Percentiles rank a stretch among this genome's conserved stretches.
Conservation (phyloP, 2,329 filamentous ascomycete species). For the Penicillium occitanis region DNA sequence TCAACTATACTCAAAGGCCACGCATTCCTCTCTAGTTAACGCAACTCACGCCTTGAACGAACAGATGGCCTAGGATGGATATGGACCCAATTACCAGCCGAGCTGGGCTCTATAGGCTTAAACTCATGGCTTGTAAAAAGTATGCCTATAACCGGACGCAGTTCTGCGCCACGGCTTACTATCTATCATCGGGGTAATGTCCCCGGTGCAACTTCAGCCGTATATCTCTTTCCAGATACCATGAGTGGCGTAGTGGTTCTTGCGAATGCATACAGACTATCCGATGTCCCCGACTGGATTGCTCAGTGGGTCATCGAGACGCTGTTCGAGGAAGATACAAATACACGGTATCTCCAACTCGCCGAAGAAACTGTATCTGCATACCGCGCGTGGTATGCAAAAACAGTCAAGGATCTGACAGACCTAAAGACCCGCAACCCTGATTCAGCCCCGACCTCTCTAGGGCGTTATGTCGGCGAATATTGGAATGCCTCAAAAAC, state of each 20-base stretch:
- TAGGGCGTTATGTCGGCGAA: neutral
- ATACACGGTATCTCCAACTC: neutral
- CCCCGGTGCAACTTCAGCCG: neutral
- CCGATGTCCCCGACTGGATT: neutral
- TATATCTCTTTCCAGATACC: slow-evolving; percentile 7
- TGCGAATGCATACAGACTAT: neutral
- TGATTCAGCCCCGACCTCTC: neutral
- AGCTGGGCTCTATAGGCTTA: neutral
- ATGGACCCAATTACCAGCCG: neutral
- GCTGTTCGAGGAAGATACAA: neutral
- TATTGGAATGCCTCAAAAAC: neutral
- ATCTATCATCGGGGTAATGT: slow-evolving; percentile 8
- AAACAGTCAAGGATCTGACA: neutral
- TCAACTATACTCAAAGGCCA: neutral
- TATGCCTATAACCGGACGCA: neutral
- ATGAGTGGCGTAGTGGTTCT: neutral
- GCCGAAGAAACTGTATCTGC: slow-evolving; percentile 1
- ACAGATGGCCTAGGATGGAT: neutral
- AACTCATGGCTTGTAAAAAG: neutral
- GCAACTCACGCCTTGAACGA: neutral
- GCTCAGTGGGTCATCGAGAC: neutral
- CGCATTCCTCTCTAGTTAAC: neutral
- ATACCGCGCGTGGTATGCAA: neutral
- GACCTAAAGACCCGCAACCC: neutral
- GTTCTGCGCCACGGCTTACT: neutral